phyloP scores from a whole-genome alignment of 257 asterid species.

The Solanum acaule region DNA sequence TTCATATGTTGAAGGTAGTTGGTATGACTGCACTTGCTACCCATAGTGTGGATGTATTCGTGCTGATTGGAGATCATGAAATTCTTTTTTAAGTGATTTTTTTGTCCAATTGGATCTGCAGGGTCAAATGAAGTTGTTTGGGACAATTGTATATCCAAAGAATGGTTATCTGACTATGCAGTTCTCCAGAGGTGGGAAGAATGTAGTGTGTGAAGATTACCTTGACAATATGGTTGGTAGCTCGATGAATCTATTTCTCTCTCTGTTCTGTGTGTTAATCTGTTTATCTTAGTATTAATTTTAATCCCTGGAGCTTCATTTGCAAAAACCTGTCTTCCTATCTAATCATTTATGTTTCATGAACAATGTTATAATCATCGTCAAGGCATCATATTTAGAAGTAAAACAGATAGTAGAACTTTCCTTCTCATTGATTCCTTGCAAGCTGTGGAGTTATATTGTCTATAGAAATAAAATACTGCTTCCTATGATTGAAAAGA shows the following conservation, averaged over 20 bases:
- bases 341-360: neutral
- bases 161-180: constrained; percentile 80
- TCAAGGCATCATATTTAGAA: neutral
- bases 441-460: neutral
- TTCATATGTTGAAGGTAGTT: neutral
- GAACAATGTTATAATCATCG: neutral
- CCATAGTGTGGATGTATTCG: neutral
- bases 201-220: constrained; percentile 79
- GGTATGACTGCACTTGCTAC: neutral
- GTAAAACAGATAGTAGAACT: neutral
- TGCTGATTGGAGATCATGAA: neutral
- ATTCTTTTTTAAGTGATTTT: neutral
- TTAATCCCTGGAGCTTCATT: neutral
- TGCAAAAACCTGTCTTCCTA: neutral
- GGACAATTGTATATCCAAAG: constrained; percentile 82
- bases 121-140: constrained; percentile 95
- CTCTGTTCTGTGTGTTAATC: neutral
- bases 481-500: neutral
- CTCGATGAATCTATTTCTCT: constrained; percentile 7
- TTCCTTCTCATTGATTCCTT: neutral
- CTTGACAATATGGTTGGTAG: constrained; percentile 75
- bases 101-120: constrained; percentile 3
- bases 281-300: neutral
- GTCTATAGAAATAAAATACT: neutral
- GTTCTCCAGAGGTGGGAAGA: constrained; percentile 82